Base-by-base conservation (phyloP, 73 alveolate species). In the Paramecium sexaurelia region DNA sequence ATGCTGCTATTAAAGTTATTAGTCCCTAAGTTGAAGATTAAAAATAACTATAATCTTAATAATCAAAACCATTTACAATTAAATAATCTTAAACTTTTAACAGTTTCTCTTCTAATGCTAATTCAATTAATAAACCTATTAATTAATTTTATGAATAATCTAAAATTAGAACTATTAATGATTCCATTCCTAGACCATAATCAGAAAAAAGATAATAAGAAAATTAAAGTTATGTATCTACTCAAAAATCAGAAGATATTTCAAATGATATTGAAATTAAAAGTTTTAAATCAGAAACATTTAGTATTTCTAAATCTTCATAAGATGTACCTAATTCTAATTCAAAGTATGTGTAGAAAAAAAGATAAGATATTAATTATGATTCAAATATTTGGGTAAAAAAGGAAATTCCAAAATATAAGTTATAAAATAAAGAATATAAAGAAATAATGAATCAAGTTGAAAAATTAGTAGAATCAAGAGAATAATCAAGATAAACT, bases 1-100 rank as follows among this genome's bases (percentile, higher is more conserved):
- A 73, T 0, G 87, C 66, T 13, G 24, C 66, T 61, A 61, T 6
- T 61, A 61, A 61, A 22, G 47, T 32, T 10, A 3, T 27, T 10
- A 10, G 15, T 1, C 45, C 45, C 9, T 61, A 26, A 61, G 26
- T 11, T 22, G 43, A 26, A 61, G 43, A 32, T 8, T 11, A 27
- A 73, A 36, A 73, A 37, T 32, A 27, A 66, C 24, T 22, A 66
- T 33, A 20, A 20, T n/a, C 10, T 22, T 24, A 24, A 36, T 13
- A 32, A 73, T 73, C 87, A n/a, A 73, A 73, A 73, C 87, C 87
- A 10, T 73, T 73, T 73, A 17, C 36, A 39, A 73, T 73, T 20
- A 73, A 73, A 17, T 11, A 61, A 61, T 61, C 83, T 61, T 61
- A 61, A 61, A 61, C 83, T 29, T 61, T 45, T 29, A 61, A 32